These are phyloP conservation scores for Sanghuangporus weigelae DNA, from an alignment of 1,284 basidiomycete genomes.

Conservation along the genomic window DNA sequence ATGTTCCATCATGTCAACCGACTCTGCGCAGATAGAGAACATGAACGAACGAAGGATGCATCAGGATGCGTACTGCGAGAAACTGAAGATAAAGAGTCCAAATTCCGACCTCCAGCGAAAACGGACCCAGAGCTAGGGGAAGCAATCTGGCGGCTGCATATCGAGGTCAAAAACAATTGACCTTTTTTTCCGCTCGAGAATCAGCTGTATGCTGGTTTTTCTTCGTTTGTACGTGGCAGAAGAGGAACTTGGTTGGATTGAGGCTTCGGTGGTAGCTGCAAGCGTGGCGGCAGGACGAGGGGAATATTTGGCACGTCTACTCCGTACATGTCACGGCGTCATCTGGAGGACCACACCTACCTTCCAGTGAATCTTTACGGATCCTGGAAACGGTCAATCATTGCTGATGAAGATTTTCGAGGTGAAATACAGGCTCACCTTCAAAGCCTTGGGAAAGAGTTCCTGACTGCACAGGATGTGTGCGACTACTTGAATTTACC, in stretches of 20 bases:
- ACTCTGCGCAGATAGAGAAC: no score
- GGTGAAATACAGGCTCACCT: conserved; percentile 17
- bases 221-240: background rate
- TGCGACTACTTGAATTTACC: background rate
- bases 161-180: background rate
- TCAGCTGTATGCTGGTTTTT: background rate
- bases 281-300: background rate
- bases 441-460: conserved; percentile 11
- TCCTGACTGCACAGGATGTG: background rate
- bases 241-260: background rate
- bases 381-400: conserved; percentile 8
- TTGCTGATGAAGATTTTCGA: conserved; percentile 23
- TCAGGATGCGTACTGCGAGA: no score
- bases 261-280: background rate
- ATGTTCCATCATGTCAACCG: no score
- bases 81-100: no score
- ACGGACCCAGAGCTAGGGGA: no score
- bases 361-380: background rate
- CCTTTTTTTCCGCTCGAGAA: background rate
- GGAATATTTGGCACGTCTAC: background rate
- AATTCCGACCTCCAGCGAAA: no score
- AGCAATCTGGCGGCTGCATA: background rate
- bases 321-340: background rate
- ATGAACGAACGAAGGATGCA: no score
- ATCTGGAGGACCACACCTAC: background rate